phyloP scores from a whole-genome alignment of 23 red algal species.

The Pyropia haitanensis region DNA sequence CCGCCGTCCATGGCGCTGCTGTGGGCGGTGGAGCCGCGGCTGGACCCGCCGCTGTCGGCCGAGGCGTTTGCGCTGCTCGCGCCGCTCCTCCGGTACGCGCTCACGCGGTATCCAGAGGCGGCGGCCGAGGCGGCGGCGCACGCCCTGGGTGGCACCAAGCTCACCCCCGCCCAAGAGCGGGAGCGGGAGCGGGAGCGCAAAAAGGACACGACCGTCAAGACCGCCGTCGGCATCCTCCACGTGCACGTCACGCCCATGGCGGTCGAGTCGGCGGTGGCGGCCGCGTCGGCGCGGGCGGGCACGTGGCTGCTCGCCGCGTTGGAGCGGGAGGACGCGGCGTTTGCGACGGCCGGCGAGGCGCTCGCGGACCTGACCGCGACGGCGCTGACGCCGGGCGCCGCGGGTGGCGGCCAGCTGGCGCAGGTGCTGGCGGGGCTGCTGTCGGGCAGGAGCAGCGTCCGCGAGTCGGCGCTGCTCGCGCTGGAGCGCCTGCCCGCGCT shows the following conservation, averaged over 20 bases:
- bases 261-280: slow-evolving; percentile 50
- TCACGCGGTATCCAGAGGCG: slow-evolving; percentile 18
- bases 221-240: slow-evolving; percentile 33
- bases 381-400: slow-evolving; percentile 39
- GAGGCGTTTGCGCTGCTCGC: slow-evolving; percentile 49
- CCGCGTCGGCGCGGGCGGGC: slow-evolving; percentile 33
- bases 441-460: slow-evolving; percentile 74
- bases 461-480: slow-evolving; percentile 51
- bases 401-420: neutral
- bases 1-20: slow-evolving; percentile 5
- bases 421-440: slow-evolving; percentile 58
- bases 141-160: too few species aligned
- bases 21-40: slow-evolving; percentile 1
- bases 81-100: slow-evolving; percentile 29
- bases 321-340: slow-evolving; percentile 65
- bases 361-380: slow-evolving; percentile 32
- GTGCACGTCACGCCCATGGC: slow-evolving; percentile 43
- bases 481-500: slow-evolving; percentile 38
- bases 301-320: slow-evolving; percentile 38
- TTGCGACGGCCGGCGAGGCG: slow-evolving; percentile 51
- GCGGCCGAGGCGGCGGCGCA: slow-evolving; percentile 3
- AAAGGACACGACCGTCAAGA: slow-evolving; percentile 10
- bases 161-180: too few species aligned
- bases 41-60: slow-evolving; percentile 24
- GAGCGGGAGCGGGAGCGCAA: too few species aligned